Percentiles rank a stretch among this genome's conserved stretches.
These are phyloP conservation scores for Penicillium crustosum DNA, from an alignment of 2,329 filamentous ascomycete species.

Conservation along the genomic window DNA sequence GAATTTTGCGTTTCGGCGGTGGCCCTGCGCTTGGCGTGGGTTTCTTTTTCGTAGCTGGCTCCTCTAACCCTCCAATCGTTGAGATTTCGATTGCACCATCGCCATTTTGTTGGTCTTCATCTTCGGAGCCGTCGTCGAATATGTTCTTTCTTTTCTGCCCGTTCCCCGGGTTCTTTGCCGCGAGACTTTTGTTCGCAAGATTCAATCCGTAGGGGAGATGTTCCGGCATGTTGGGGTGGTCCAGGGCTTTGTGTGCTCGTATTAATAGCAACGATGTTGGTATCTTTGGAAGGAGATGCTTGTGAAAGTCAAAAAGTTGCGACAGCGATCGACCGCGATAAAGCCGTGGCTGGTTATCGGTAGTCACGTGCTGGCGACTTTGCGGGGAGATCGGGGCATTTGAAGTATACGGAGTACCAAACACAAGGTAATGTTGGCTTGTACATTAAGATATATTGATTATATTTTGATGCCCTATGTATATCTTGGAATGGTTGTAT, in stretches of 20 bases:
- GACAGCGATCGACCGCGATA: conserved; percentile 16
- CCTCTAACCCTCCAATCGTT: conserved; percentile 40
- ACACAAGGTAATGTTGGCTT: neutral
- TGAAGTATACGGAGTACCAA: neutral
- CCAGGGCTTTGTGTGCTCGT: neutral
- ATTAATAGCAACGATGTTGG: neutral
- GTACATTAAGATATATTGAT: too few relatives aligned
- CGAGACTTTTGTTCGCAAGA: conserved; percentile 37
- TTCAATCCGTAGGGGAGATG: conserved; percentile 47
- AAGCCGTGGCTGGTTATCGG: conserved; percentile 16
- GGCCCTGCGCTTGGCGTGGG: conserved; percentile 19
- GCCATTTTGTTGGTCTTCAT: conserved; percentile 23
- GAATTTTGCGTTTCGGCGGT: conserved; percentile 38
- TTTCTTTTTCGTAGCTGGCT: conserved; percentile 19
- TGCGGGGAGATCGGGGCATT: conserved; percentile 14
- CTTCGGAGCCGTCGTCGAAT: conserved; percentile 47
- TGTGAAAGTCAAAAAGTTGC: conserved; percentile 16
- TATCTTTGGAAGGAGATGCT: neutral
- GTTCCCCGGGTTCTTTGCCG: conserved; percentile 28
- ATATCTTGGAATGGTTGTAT: neutral
- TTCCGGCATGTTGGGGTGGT: conserved; percentile 30
- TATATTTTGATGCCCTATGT: neutral
- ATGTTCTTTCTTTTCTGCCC: conserved; percentile 50
- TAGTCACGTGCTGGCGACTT: conserved; percentile 13
- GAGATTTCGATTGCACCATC: conserved; percentile 36